These are phyloP conservation scores for Orychophragmus violaceus DNA, from an alignment of 345 rosid genomes.

Conservation along the genomic window DNA sequence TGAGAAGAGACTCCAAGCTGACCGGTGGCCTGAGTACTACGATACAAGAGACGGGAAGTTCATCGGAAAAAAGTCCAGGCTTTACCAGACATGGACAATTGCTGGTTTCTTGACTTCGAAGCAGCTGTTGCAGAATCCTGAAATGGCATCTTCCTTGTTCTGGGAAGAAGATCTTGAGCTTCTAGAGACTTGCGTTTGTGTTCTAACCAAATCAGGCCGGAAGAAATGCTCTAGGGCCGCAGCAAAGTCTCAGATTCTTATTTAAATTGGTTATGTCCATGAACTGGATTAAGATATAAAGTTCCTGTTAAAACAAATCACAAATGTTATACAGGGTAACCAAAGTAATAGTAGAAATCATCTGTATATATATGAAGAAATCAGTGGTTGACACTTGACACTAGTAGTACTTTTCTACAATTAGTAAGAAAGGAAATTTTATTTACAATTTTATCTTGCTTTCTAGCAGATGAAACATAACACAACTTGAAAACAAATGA, in stretches of 20 bases:
- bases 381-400: neutral
- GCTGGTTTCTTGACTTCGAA: conserved; percentile 73
- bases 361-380: neutral
- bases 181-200: conserved; percentile 67
- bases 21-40: conserved; percentile 87
- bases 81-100: conserved; percentile 79
- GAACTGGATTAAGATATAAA: neutral
- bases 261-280: conserved; percentile 30
- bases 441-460: too few species aligned
- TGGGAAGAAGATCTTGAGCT: conserved; percentile 85
- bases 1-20: conserved; percentile 55
- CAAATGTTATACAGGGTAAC: conserved; percentile 7
- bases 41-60: conserved; percentile 73
- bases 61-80: conserved; percentile 71
- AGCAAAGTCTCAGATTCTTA: conserved; percentile 66
- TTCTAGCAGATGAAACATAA: too few species aligned
- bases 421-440: neutral
- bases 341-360: neutral
- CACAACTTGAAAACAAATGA: too few species aligned
- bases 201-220: conserved; percentile 56
- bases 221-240: conserved; percentile 69
- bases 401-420: neutral
- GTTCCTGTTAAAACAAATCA: neutral
- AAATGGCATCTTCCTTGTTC: conserved; percentile 56
- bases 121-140: conserved; percentile 58